Evolutionary conservation across 495 filamentous ascomycete genomes (phyloP), one percentile per base, ranked within the genome.

Genomic region (Chaetomium cochliodes): DNA sequence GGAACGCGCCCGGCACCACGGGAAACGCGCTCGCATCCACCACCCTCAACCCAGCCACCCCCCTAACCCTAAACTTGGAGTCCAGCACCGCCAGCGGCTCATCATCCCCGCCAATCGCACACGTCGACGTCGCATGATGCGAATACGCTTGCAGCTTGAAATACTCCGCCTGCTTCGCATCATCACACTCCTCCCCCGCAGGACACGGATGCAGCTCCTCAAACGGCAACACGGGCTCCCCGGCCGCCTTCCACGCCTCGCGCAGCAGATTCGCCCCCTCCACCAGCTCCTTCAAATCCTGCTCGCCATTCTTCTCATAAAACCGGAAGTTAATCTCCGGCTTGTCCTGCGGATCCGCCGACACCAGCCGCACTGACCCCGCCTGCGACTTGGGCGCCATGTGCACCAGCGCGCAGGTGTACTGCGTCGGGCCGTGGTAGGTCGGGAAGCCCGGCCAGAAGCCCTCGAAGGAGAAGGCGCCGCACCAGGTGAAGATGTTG

Each of bases 261-360:
- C 84, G 79, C 25, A 83, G 77, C 8, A 81, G 75, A 58, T 81
- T 71, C 56, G 82, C 78, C 0, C 72, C 85, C 42, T 84, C 81
- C 18, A 81, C 76, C 3, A 85, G 66, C 46, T 85, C 84, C 20
- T 77, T 70, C n/a, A 79, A 69, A 39, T 81, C 79, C 42, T 78
- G 64, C 16, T 76, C 77, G 5, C 70, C 75, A 41, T 65, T 56
- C 5, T 75, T 39, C 62, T 80, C 73, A 67, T 85, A 88, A 70
- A 84, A 86, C 55, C 82, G 79, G 69, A 87, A 82, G 61, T 81
- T 80, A 56, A 86, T 85, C 15, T 81, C 75, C 2, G 85, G 85
- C 63, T 74, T 74, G 62, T 86, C 82, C 39, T 77, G 81, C 4
- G 84, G 85, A 62, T 86, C 79, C 1, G 75, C 73, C 0, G 83